phyloP scores from a whole-genome alignment of 2,329 filamentous ascomycete genomes.

The Madurella fahalii region DNA sequence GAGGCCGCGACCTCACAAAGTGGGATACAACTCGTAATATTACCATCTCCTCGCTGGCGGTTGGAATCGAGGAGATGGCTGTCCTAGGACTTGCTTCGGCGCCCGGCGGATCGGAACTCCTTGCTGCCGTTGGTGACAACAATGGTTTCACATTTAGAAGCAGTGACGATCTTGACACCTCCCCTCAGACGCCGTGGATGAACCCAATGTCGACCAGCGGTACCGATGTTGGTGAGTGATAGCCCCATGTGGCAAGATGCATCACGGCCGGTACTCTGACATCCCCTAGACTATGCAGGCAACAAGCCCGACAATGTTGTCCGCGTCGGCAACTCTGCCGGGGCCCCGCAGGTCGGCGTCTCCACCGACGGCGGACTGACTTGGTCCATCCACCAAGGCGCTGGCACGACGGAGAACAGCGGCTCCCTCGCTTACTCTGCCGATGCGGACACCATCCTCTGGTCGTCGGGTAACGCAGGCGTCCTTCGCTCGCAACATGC shows the following conservation, averaged over 20 bases:
- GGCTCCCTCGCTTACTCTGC: slow-evolving; percentile 50
- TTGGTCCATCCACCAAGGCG: slow-evolving; percentile 46
- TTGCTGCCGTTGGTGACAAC: slow-evolving; percentile 49
- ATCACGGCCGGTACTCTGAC: not conserved
- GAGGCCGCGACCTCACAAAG: slow-evolving; percentile 49
- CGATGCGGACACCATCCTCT: slow-evolving; percentile 45
- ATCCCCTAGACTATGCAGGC: slow-evolving; percentile 41
- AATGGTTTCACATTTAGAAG: slow-evolving; percentile 48
- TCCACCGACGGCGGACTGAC: slow-evolving; percentile 48
- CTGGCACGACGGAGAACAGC: slow-evolving; percentile 40
- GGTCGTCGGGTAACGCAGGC: slow-evolving; percentile 40
- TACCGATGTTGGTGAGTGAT: slow-evolving; percentile 36
- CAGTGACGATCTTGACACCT: slow-evolving; percentile 35
- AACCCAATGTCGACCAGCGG: slow-evolving; percentile 44
- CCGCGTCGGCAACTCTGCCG: slow-evolving; percentile 45
- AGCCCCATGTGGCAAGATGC: not conserved
- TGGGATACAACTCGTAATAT: slow-evolving; percentile 50
- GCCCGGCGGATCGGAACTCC: slow-evolving; percentile 47
- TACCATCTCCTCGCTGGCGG: slow-evolving; percentile 47
- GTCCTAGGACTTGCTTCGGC: slow-evolving; percentile 47
- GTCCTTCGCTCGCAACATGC: slow-evolving; percentile 42
- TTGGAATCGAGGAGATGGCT: slow-evolving; percentile 53
- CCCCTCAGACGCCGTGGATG: slow-evolving; percentile 44
- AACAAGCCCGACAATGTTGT: slow-evolving; percentile 44
- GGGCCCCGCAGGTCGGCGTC: slow-evolving; percentile 43